Evolutionary conservation across 139 green algal genomes (phyloP).

Genomic region (Auxenochlorella pyrenoidosa): DNA sequence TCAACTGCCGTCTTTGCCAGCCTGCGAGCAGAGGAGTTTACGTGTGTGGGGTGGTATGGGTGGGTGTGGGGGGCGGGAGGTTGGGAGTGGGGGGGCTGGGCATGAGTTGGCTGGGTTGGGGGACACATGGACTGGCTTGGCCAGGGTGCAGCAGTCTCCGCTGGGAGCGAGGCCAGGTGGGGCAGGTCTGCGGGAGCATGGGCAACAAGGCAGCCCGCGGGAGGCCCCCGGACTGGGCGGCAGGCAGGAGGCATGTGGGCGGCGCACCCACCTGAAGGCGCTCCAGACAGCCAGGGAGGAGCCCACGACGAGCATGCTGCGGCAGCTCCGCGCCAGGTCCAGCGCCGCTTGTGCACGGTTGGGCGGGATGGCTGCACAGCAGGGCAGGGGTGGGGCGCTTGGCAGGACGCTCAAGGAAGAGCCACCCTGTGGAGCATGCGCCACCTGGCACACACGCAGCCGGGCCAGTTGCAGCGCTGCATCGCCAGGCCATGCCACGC

Average conservation of each 20-base stretch:
- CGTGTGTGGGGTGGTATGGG: not conserved
- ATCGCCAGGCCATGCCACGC: not conserved
- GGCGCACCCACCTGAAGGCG: slow-evolving; percentile 54
- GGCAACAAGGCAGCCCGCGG: no score
- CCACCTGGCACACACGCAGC: not conserved
- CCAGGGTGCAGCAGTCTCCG: not conserved
- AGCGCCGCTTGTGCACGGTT: slow-evolving; percentile 43
- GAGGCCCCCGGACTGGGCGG: no score
- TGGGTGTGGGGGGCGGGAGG: not conserved
- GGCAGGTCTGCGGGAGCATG: no score
- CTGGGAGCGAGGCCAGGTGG: not conserved
- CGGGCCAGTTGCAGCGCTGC: not conserved
- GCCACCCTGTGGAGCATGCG: no score
- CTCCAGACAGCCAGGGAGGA: slow-evolving; percentile 77
- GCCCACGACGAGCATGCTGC: slow-evolving; percentile 76
- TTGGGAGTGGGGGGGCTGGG: no score
- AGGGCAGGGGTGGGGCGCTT: not conserved
- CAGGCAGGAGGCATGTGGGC: not conserved
- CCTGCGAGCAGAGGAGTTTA: slow-evolving; percentile 25
- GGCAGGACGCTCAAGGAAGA: not conserved
- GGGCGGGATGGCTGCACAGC: slow-evolving; percentile 52
- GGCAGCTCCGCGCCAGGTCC: slow-evolving; percentile 38
- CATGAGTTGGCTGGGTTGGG: no score
- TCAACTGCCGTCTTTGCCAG: slow-evolving; percentile 78
- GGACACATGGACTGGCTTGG: no score